Base-by-base conservation (phyloP, 768 basidiomycete genomes). In the Lactifluus echinatus region DNA sequence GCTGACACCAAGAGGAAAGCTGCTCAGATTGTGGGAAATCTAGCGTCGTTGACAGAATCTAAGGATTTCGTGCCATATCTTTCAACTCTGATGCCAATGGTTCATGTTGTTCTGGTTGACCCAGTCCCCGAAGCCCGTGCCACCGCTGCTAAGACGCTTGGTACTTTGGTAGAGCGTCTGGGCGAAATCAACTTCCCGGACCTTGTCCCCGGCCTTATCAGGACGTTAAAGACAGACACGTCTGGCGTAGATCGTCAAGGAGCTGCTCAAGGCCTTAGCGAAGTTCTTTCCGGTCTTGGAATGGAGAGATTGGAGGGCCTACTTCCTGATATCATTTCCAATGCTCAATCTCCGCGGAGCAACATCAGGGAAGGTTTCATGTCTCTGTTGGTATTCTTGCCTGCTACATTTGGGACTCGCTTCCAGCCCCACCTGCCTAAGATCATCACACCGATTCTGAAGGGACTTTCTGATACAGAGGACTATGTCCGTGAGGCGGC, bases 351-450 rank as follows among this genome's bases (percentile, higher is more conserved):
- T 46, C 87, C 92, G 1, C 77, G 91, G 10, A 79, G 93, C 24
- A 94, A 93, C 26, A 89, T 98, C 40, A 82, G 93, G 34, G 96
- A 98, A 76, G 96, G 96, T 10, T 98, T 97, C 77, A 98, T 99
- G 86, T 96, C 94, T 0, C 76, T 98, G 12, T 82, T 99, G 34
- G 93, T 98, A 17, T 98, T 87, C 74, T 74, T 98, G 2, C 95
- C 96, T 1, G 86, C 93, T 2, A 98, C 95, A 1, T 98, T 99
- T 66, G 96, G 96, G 7, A 85, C 88, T 55, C 86, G 94, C 43
- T 98, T 99, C 81, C 85, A 93, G 62, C 95, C 94, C 0, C 94
- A 98, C 72, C 75, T 99, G 8, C 89, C 92, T 7, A 89, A 92
- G 71, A 95, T 99, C 67, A 89, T 98, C 42, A 75, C 87, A 10